Evolutionary conservation across 768 basidiomycete species (phyloP), one percentile per base, ranked within the genome.

Genomic region (Austroboletus eburneus): DNA sequence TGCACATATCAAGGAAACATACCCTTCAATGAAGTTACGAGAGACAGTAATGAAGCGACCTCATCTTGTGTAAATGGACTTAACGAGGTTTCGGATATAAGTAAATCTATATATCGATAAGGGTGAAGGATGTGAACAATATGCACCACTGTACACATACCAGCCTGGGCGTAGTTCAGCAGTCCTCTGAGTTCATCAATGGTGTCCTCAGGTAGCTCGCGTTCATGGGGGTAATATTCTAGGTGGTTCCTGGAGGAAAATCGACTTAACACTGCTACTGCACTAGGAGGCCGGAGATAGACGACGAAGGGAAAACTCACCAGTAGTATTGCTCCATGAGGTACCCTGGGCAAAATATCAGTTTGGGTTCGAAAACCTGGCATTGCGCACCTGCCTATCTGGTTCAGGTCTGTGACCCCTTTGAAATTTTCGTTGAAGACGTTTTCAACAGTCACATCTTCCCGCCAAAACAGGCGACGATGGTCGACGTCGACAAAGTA

Each of bases 141-240:
- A 13, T 13, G 6, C n/a, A n/a, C 27, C 12, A 30, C n/a, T 20
- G 10, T 20, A 14, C 20, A 41, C 40, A 14, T 14, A 41, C 40
- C 40, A 41, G 21, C 20, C 21, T 30, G 29, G 23, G 42, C 32
- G 24, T 32, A 23, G 24, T 39, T 10, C 9, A 40, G 14, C 4
- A 45, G 35, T 35, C 49, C 48, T 39, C 43, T 44, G 8, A 52
- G 42, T 29, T 35, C 32, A 18, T 39, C 33, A 4, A 36, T 24
- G 6, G 39, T 29, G n/a, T 18, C 24, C 24, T 23, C 13, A 14
- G 51, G 38, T 18, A 52, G 71, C 55, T 0, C 65, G 33, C 42
- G 57, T 42, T 21, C 50, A 24, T 52, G 38, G 14, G 51, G 51
- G 13, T 40, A 52, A 14, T 44, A 35, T 17, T 44, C 42, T 13